Base-by-base conservation (phyloP, 495 filamentous ascomycete species). In the Xylaria flabelliformis region DNA sequence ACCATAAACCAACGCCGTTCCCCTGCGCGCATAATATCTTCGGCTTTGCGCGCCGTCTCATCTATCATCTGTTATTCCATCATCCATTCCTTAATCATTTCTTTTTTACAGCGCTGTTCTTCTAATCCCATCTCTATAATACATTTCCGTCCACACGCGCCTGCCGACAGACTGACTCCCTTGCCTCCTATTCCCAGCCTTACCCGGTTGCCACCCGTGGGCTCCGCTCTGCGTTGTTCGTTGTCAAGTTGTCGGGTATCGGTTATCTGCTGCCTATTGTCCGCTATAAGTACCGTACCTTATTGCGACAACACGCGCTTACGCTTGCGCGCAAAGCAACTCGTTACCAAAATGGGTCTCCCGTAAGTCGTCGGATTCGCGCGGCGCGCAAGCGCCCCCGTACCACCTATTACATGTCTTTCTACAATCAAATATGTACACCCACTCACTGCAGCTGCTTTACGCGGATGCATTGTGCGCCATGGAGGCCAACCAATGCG, bases 341-440 rank as follows among this genome's bases (percentile, higher is more conserved):
- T 63, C 53, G 68, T 12, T 73, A 34, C 75, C 74, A 85, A 77
- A 80, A 95, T 96, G 93, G 93, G 93, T 84, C 89, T 94, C 72
- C 92, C 91, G 91, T 94, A 88, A 89, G 91, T 90, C 41, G 56
- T 71, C 67, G 59, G 19, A 63, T 39, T 66, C 39, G 51, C 67
- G 71, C 75, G 71, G 72, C 75, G 77, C 75, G 75, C 69, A n/a
- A 21, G 36, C 59, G 46, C 69, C 26, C 26, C 59, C 21, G 34
- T 56, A 17, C 68, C 44, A 42, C 36, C 61, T 24, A 44, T 24
- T 24, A 5, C 34, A 24, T 7, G 5, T 12, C 24, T 26, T 42
- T 44, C 39, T 3, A 17, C 61, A 15, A 7, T 24, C 36, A 13
- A n/a, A 36, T 12, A 42, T 67, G 19, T 36, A 34, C 34, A 67